Conservation (phyloP, 1,139 yeast genomes). For the Nadsonia starkeyi-henricii region DNA sequence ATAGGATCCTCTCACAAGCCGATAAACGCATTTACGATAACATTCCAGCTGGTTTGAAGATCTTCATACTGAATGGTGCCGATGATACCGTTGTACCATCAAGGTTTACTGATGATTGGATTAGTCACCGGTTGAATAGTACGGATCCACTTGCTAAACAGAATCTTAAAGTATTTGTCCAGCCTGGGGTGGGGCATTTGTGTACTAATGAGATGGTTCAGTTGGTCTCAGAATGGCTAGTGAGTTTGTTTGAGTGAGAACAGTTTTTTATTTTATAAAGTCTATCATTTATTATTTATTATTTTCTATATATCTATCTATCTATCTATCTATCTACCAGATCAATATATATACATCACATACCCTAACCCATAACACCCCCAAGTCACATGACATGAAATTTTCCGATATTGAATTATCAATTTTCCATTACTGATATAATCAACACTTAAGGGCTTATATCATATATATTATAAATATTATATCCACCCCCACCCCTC, state of each 20-base stretch:
- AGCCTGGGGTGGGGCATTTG: constrained; percentile 15
- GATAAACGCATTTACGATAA: constrained; percentile 1
- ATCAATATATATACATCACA: too few relatives aligned
- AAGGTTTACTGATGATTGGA: constrained; percentile 5
- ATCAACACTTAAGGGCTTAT: neutral
- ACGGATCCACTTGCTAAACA: constrained; percentile 3
- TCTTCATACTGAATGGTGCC: constrained; percentile 5
- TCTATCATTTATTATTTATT: too few relatives aligned
- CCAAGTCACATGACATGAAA: constrained; percentile 3
- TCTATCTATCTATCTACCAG: too few relatives aligned
- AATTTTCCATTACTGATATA: neutral
- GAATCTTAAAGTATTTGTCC: constrained; percentile 7
- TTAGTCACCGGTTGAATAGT: constrained; percentile 1
- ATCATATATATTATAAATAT: neutral
- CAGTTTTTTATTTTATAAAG: too few relatives aligned
- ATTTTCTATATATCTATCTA: too few relatives aligned
- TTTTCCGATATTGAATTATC: neutral
- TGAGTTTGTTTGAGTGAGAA: constrained; percentile 1
- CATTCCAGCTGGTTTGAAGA: constrained; percentile 1
- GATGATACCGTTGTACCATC: constrained; percentile 6
- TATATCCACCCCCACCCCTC: too few relatives aligned
- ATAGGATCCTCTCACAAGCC: neutral
- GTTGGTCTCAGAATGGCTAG: constrained; percentile 12
- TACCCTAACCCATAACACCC: too few relatives aligned
- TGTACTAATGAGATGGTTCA: constrained; percentile 14